phyloP scores from a whole-genome alignment of 2,329 filamentous ascomycete species.

The Colletotrichum siamense region DNA sequence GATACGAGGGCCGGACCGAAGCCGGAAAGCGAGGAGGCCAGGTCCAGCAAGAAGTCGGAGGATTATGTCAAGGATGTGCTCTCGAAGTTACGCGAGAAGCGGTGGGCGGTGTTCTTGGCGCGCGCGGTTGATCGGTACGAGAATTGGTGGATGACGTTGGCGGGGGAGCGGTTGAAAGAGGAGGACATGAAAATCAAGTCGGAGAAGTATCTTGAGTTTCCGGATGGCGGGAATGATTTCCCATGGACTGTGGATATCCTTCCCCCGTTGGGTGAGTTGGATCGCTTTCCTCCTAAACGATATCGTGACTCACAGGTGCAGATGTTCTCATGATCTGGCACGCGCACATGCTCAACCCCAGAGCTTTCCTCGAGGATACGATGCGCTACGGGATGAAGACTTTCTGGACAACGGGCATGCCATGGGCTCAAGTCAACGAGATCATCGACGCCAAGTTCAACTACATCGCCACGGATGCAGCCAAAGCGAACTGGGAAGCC shows the following conservation, averaged over 20 bases:
- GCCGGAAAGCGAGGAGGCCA: not conserved
- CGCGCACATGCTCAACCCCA: constrained; percentile 78
- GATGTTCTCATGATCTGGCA: constrained; percentile 85
- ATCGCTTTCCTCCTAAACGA: not conserved
- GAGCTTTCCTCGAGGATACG: constrained; percentile 76
- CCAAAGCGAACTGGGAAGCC: constrained; percentile 51
- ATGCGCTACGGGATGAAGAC: constrained; percentile 60
- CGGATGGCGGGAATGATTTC: constrained; percentile 27
- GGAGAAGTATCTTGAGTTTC: constrained; percentile 38
- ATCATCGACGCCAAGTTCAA: constrained; percentile 65
- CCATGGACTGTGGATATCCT: constrained; percentile 48
- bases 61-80: constrained; percentile 43
- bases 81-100: constrained; percentile 69
- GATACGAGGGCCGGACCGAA: constrained; percentile 45
- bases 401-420: constrained; percentile 68
- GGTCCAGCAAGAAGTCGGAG: constrained; percentile 27
- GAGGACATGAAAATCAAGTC: constrained; percentile 35
- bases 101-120: constrained; percentile 74
- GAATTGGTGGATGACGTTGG: constrained; percentile 63
- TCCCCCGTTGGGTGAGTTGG: constrained; percentile 62
- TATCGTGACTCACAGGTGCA: constrained; percentile 25
- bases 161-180: constrained; percentile 35
- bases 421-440: constrained; percentile 65
- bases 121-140: constrained; percentile 73
- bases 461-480: constrained; percentile 53